Conservation (phyloP, 306 rosid species). For the Dicorynia guianensis region DNA sequence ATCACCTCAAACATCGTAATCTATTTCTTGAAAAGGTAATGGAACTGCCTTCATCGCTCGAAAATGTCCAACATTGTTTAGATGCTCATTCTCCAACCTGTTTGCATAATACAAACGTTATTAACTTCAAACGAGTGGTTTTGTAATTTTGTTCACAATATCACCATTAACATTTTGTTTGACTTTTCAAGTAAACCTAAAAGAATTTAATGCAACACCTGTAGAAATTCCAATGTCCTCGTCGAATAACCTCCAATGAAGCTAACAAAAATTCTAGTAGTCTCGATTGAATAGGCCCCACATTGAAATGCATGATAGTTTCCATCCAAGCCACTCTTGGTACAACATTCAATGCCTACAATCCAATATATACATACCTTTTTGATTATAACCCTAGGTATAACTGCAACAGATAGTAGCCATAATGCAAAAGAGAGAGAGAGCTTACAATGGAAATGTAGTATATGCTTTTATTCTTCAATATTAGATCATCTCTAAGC, state of each 20-base stretch:
- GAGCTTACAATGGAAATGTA: conserved; percentile 74
- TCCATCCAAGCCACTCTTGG: conserved; percentile 91
- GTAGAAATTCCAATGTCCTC: conserved; percentile 99
- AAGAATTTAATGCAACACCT: conserved; percentile 51
- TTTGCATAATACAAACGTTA: neutral
- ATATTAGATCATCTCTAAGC: conserved; percentile 83
- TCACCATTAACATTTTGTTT: neutral
- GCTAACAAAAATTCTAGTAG: conserved; percentile 68
- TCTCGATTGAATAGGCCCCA: conserved; percentile 47
- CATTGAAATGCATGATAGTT: conserved; percentile 55
- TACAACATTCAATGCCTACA: conserved; percentile 78
- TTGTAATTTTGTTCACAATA: conserved; percentile 16
- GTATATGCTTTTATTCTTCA: conserved; percentile 76
- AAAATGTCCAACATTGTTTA: conserved; percentile 82
- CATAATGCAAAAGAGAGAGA: neutral
- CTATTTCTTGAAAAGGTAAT: conserved; percentile 74
- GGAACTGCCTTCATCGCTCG: conserved; percentile 90
- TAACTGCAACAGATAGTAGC: neutral
- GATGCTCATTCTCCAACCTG: conserved; percentile 96
- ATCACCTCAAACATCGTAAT: conserved; percentile 67
- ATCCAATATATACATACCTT: conserved; percentile 7
- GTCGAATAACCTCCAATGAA: conserved; percentile 89
- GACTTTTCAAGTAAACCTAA: neutral
- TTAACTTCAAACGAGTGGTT: conserved; percentile 15
- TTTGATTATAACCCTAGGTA: conserved; percentile 1